phyloP scores from a whole-genome alignment of 306 rosid genomes.

The Lathyrus sativus region DNA sequence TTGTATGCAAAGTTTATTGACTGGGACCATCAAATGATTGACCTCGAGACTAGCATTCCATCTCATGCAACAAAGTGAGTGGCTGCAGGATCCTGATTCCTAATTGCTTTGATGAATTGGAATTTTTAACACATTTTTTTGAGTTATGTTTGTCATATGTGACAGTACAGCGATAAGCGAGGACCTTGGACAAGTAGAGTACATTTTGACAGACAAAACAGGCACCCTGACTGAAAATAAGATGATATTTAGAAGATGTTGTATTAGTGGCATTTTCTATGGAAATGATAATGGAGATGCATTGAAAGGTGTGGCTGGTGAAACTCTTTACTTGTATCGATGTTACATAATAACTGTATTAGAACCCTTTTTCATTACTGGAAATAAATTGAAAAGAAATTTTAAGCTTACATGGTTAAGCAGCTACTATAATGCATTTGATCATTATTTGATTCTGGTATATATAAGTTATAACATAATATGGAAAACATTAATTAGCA shows the following conservation, averaged over 20 bases:
- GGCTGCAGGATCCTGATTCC: slow-evolving; percentile 30
- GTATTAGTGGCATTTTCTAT: slow-evolving; percentile 74
- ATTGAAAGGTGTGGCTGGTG: slow-evolving; percentile 75
- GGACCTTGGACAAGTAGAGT: slow-evolving; percentile 99
- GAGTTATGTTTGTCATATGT: slow-evolving; percentile 58
- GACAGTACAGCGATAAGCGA: slow-evolving; percentile 99
- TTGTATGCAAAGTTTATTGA: slow-evolving; percentile 96
- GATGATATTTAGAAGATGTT: slow-evolving; percentile 98
- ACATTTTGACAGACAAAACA: slow-evolving; percentile 97
- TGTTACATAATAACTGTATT: slow-evolving; percentile 28
- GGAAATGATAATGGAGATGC: slow-evolving; percentile 97
- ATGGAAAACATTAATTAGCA: slow-evolving; percentile 12
- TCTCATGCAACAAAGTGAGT: slow-evolving; percentile 98
- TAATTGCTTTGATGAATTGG: slow-evolving; percentile 27
- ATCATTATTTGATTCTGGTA: slow-evolving; percentile 26
- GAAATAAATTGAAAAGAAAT: slow-evolving; percentile 27
- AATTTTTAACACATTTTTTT: slow-evolving; percentile 36
- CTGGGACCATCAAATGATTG: slow-evolving; percentile 91
- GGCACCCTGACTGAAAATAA: slow-evolving; percentile 95
- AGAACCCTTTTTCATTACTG: slow-evolving; percentile 7
- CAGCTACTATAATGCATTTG: slow-evolving; percentile 15
- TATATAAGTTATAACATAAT: slow-evolving; percentile 3
- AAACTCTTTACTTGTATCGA: slow-evolving; percentile 36
- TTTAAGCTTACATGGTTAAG: slow-evolving; percentile 4
- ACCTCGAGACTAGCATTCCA: slow-evolving; percentile 76